Evolutionary conservation across 2,329 filamentous ascomycete species (phyloP).

Genomic region (Cercospora citrullina): DNA sequence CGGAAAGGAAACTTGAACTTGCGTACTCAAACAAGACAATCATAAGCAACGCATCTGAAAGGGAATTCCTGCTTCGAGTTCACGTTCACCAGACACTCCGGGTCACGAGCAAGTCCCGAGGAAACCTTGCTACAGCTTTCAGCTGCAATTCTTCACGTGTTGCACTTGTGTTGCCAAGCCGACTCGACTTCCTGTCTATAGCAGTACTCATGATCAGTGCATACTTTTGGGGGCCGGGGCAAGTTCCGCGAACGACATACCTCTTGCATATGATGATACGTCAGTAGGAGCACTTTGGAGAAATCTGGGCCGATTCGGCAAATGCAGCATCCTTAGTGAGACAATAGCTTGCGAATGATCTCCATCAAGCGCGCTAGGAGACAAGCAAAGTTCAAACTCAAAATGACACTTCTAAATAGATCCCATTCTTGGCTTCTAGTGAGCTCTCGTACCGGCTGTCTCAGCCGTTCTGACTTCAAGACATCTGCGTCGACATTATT

Average conservation of each 20-base stretch:
- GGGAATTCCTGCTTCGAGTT: background rate
- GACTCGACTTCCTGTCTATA: background rate
- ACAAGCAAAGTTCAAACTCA: background rate
- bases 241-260: background rate
- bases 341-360: background rate
- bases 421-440: background rate
- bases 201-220: background rate
- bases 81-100: background rate
- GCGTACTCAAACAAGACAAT: background rate
- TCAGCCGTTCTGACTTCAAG: background rate
- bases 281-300: background rate
- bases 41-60: background rate
- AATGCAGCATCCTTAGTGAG: background rate
- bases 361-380: background rate
- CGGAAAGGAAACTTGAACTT: background rate
- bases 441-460: background rate
- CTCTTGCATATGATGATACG: background rate
- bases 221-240: background rate
- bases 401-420: background rate
- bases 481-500: background rate
- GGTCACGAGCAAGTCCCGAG: background rate
- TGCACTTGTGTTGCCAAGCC: background rate
- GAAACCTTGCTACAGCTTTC: background rate
- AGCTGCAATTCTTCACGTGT: background rate
- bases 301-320: background rate